Evolutionary conservation across 768 basidiomycete genomes (phyloP).

Genomic region (Termitomyces sp.): DNA sequence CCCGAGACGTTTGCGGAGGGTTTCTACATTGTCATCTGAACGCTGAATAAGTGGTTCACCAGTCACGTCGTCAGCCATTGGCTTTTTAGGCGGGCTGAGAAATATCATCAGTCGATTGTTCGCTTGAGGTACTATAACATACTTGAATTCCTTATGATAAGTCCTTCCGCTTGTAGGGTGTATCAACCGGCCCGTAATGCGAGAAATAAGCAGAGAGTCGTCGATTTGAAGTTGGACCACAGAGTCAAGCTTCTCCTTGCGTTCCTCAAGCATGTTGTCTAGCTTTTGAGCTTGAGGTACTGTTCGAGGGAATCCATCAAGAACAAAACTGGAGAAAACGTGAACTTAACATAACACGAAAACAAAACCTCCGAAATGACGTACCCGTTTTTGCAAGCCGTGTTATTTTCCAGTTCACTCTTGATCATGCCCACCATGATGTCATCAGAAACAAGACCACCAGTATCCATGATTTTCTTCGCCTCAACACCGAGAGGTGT

Average conservation of each 20-base stretch:
- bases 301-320: constrained; percentile 99
- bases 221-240: constrained; percentile 90
- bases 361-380: constrained; percentile 21
- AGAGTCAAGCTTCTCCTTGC: constrained; percentile 87
- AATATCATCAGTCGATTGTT: constrained; percentile 1
- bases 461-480: constrained; percentile 97
- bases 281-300: constrained; percentile 96
- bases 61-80: constrained; percentile 88
- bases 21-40: constrained; percentile 97
- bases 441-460: constrained; percentile 92
- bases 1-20: constrained; percentile 79
- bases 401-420: constrained; percentile 90
- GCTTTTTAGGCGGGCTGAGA: constrained; percentile 91
- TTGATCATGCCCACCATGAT: constrained; percentile 98
- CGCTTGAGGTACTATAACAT: constrained; percentile 23
- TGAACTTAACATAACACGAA: constrained; percentile 12
- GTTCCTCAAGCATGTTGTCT: constrained; percentile 77
- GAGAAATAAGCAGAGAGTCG: constrained; percentile 92
- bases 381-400: constrained; percentile 91
- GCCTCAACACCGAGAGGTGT: constrained; percentile 86
- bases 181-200: constrained; percentile 94
- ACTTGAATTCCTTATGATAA: constrained; percentile 96
- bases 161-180: constrained; percentile 86
- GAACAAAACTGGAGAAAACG: constrained; percentile 70
- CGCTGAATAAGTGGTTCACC: constrained; percentile 97